A percentile compares a stretch with the other conserved stretches of the same genome.
These are phyloP conservation scores for Kernera saxatilis DNA, from an alignment of 345 rosid genomes.

Conservation along the genomic window DNA sequence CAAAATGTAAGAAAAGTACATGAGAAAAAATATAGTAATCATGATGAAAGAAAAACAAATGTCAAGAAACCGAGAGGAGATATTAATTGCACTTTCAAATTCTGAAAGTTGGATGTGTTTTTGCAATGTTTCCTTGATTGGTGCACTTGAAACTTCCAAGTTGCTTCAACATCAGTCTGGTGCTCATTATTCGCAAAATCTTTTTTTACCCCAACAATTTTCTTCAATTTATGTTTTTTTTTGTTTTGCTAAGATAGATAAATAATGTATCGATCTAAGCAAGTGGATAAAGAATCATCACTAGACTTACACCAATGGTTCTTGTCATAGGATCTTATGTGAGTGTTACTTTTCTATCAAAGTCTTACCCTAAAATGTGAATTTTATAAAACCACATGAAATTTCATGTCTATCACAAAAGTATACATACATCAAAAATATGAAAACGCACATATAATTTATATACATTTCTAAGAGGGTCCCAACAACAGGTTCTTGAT, in stretches of 20 bases:
- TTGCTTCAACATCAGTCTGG: constrained; percentile 1
- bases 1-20: not conserved
- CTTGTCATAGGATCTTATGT: constrained; percentile 11
- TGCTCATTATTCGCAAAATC: not conserved
- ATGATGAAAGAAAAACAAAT: not conserved
- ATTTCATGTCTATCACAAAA: constrained; percentile 8
- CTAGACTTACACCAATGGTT: not conserved
- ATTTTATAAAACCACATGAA: constrained; percentile 2
- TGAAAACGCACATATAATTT: not conserved
- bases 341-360: constrained; percentile 9
- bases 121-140: constrained; percentile 6
- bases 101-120: constrained; percentile 2
- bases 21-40: not conserved
- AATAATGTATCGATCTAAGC: not conserved
- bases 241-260: not conserved
- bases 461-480: constrained; percentile 8
- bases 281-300: not conserved
- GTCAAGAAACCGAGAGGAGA: no score
- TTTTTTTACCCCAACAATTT: not conserved
- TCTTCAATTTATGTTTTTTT: not conserved
- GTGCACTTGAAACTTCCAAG: constrained; percentile 1
- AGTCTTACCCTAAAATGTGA: constrained; percentile 22
- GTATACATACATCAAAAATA: not conserved
- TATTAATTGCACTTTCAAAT: not conserved
- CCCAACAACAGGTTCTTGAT: constrained; percentile 22